Base-by-base conservation (phyloP, 371 early-diverging fungal genomes). In the Massospora cicadina region DNA sequence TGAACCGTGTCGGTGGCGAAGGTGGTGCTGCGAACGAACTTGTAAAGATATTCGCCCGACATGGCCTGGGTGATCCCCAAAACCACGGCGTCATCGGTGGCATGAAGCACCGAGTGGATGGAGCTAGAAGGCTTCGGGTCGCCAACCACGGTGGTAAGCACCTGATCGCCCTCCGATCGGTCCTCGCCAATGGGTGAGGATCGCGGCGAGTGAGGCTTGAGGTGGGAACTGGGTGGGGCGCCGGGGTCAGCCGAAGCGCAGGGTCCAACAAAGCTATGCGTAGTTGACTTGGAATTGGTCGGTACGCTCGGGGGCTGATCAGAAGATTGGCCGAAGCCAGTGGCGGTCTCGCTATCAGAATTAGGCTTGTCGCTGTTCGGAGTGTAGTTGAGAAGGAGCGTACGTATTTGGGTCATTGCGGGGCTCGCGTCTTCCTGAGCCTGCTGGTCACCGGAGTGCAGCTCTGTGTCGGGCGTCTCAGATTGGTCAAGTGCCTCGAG, bases 41-140 rank as follows among this genome's bases (percentile, higher is more conserved):
- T 60, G 30, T 60, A 10, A 13, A 60, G 30, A 60, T 60, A 60
- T 31, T 60, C 60, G 3, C 60, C 60, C 21, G 24, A 21, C 60
- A 60, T 60, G 31, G 60, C 60, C 31, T 60, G 24, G 17, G 24
- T 60, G 21, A 60, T 21, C 5, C 60, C 60, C 12, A 30, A 10
- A 31, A 60, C 60, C 21, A 60, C 60, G 23, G 60, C 60, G 7
- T 24, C 28, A 23, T 60, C 60, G 23, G 60, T 30, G 31, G 30
- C 5, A 17, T 43, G 43, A 10, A 43, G 43, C 10, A 5, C 43
- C 5, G 43, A 43, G 43, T 43, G 5, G 5, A 43, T 5, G 17
- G 43, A 43, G 43, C 43, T 43, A 17, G 43, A 17, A 17, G 43
- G 43, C 5, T 5, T 5, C 10, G 17, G 43, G 43, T 17, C 17